These are phyloP conservation scores for Gaeumannomyces sp. DNA, from an alignment of 2,329 filamentous ascomycete genomes.

Conservation along the genomic window DNA sequence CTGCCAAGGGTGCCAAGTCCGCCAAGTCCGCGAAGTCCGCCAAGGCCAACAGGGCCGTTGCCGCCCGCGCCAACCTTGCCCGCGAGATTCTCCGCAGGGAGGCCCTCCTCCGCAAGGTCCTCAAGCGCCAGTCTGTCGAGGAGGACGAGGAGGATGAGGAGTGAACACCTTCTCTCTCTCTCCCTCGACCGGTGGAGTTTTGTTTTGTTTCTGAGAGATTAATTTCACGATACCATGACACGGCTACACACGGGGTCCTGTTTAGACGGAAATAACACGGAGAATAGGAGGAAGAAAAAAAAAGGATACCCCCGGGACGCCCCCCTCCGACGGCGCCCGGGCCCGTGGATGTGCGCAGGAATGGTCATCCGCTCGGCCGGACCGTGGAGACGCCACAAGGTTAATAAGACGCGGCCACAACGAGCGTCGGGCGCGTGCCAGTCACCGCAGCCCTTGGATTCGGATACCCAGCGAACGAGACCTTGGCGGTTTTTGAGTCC, in stretches of 20 bases:
- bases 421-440: not conserved
- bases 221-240: not conserved
- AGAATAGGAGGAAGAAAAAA: not conserved
- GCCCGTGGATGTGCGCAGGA: not conserved
- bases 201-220: not conserved
- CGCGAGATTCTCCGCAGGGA: conserved; percentile 8
- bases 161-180: not conserved
- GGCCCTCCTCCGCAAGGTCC: conserved; percentile 9
- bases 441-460: not conserved
- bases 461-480: not conserved
- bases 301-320: not conserved
- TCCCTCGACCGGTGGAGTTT: not conserved
- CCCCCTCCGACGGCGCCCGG: too few relatives aligned
- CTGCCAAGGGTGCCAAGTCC: not conserved
- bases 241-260: not conserved
- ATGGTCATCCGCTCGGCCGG: not conserved
- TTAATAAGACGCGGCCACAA: conserved; percentile 1
- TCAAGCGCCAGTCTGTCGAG: conserved; percentile 4
- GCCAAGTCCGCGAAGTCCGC: not conserved
- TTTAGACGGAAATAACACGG: not conserved
- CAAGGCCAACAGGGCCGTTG: not conserved
- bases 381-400: not conserved
- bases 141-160: conserved; percentile 4
- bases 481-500: not conserved
- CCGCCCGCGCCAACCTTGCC: conserved; percentile 3